Percentiles rank a stretch among this genome's conserved stretches.
Evolutionary conservation across 148 eudicot species (phyloP).

Genomic region (Chenopodium formosanum): DNA sequence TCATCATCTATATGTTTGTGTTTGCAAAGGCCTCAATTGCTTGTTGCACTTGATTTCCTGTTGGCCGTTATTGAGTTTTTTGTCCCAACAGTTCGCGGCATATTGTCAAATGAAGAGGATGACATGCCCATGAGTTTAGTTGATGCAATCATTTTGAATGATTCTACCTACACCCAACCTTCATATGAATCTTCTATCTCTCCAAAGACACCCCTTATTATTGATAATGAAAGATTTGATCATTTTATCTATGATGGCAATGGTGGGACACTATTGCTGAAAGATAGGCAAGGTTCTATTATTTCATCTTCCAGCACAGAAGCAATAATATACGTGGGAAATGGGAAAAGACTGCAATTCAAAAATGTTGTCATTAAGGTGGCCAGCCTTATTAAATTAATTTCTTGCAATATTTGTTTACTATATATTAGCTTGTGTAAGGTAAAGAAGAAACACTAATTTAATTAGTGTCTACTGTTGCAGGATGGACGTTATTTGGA

Average conservation of each 20-base stretch:
- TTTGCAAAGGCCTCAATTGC: conserved; percentile 92
- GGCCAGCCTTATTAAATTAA: neutral
- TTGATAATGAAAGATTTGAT: conserved; percentile 70
- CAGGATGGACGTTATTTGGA: conserved; percentile 86
- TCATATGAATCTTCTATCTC: conserved; percentile 59
- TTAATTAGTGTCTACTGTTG: conserved; percentile 24
- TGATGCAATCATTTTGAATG: conserved; percentile 70
- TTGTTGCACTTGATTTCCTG: conserved; percentile 95
- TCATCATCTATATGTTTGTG: conserved; percentile 66
- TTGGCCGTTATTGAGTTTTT: conserved; percentile 87
- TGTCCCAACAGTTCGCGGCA: conserved; percentile 71
- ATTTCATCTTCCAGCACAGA: conserved; percentile 62
- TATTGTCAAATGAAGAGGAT: conserved; percentile 66
- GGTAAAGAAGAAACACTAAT: neutral
- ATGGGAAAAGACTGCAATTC: conserved; percentile 78
- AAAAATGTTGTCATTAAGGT: conserved; percentile 81
- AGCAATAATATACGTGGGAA: conserved; percentile 72
- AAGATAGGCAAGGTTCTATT: conserved; percentile 55
- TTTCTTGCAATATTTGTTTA: neutral
- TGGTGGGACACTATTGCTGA: conserved; percentile 72
- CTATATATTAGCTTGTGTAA: conserved; percentile 1
- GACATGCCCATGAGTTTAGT: conserved; percentile 42
- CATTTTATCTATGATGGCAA: conserved; percentile 80
- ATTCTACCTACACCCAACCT: conserved; percentile 57
- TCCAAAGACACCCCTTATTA: conserved; percentile 75